Base-by-base conservation (phyloP, 768 basidiomycete genomes). In the Panaeolus cyanescens region DNA sequence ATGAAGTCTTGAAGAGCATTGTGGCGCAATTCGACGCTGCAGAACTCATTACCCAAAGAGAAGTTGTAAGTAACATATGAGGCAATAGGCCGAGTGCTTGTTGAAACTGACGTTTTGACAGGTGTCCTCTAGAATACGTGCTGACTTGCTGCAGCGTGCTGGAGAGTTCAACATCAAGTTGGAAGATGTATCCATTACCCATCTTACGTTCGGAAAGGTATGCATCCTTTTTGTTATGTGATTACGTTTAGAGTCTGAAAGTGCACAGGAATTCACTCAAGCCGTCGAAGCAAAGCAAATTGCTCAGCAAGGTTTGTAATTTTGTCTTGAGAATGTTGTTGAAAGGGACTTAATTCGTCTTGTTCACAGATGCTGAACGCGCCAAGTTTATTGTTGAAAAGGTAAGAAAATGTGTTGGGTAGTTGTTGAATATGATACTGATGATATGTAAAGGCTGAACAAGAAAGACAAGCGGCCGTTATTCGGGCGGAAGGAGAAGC, bases 281-380 rank as follows among this genome's bases (percentile, higher is more conserved):
- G 97, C 97, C n/a, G 97, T 99, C 8, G 97, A 99, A 78, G 96
- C 96, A 37, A 99, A 99, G 76, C 97, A 99, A 76, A 98, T 99
- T 73, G 97, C 97, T 9, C 97, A 99, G 74, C 97, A 99, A 85
- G 93, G 93, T 93, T 67, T 54, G 79, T 64, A 30, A 54, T 54
- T 20, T 31, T 15, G 32, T 19, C 25, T 53, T 31, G 17, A 33
- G 13, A 2, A 20, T 28, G 19, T 32, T 15, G 25, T 15, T 42
- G 20, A 30, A 62, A 22, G 10, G n/a, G 31, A 64, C 55, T 62
- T 62, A 55, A 56, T 57, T 42, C 33, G 50, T 56, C 15, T 32
- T 12, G 12, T 42, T 30, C 66, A 17, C 40, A 95, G 96, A 99
- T 77, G 97, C 97, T 64, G 97, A 99, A 79, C 88, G 97, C 32